Percentiles rank a stretch among this genome's conserved stretches.
phyloP scores from a whole-genome alignment of 352 stramenopile genomes.

The Phytophthora sp. region DNA sequence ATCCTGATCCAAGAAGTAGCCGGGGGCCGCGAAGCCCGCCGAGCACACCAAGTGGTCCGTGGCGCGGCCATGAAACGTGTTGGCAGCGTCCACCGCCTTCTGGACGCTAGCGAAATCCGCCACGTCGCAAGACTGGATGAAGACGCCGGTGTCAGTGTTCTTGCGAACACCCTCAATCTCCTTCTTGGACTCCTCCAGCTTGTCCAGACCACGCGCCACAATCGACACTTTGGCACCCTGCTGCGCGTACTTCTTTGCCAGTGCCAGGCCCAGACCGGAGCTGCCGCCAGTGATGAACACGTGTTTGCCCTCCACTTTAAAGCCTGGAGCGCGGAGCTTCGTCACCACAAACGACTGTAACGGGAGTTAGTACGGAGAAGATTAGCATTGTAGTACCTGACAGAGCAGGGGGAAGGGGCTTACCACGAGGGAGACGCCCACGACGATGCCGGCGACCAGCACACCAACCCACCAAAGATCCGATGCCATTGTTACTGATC shows the following conservation, averaged over 20 bases:
- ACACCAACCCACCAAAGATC: constrained; percentile 59
- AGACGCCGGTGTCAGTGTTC: constrained; percentile 48
- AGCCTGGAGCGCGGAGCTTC: constrained; percentile 68
- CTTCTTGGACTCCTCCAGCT: constrained; percentile 66
- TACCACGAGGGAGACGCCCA: constrained; percentile 63
- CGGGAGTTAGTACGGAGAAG: not conserved
- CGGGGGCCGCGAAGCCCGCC: constrained; percentile 61
- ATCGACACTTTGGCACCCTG: constrained; percentile 80
- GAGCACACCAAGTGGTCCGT: constrained; percentile 82
- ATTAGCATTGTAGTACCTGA: no score
- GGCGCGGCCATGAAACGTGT: constrained; percentile 64
- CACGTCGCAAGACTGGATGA: constrained; percentile 79
- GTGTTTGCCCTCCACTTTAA: constrained; percentile 81
- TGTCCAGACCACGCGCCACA: constrained; percentile 58
- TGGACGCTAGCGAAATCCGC: constrained; percentile 65
- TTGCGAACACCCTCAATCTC: constrained; percentile 62
- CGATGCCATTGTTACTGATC: constrained; percentile 32
- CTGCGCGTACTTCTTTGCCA: constrained; percentile 74
- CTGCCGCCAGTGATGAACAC: constrained; percentile 82
- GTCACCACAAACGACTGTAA: constrained; percentile 66
- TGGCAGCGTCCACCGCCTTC: constrained; percentile 65
- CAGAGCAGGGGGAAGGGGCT: not conserved
- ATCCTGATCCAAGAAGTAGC: constrained; percentile 82
- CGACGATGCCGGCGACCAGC: constrained; percentile 45
- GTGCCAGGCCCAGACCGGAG: constrained; percentile 67